phyloP scores from a whole-genome alignment of 495 filamentous ascomycete genomes.

The Penicillium malachiteum region DNA sequence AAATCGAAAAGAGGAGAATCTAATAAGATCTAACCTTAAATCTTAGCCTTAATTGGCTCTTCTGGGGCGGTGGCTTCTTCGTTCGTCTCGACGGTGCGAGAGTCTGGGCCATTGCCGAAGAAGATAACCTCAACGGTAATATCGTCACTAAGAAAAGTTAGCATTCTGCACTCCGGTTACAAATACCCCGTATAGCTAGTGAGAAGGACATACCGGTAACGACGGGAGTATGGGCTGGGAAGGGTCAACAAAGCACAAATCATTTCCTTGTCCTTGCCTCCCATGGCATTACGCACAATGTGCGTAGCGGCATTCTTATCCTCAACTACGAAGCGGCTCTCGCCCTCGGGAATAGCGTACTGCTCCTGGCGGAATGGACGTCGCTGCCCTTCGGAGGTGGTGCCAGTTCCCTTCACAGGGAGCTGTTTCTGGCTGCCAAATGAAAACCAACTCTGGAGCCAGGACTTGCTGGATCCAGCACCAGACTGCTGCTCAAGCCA shows the following conservation, averaged over 20 bases:
- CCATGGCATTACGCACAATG: slow-evolving; percentile 91
- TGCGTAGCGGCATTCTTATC: slow-evolving; percentile 97
- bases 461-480: slow-evolving; percentile 40
- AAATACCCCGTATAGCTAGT: neutral
- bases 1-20: neutral
- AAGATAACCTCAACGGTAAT: slow-evolving; percentile 98
- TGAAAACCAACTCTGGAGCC: slow-evolving; percentile 52
- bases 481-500: slow-evolving; percentile 76
- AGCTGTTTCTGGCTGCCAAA: slow-evolving; percentile 43
- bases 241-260: slow-evolving; percentile 90
- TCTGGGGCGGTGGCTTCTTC: slow-evolving; percentile 74
- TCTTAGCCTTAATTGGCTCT: slow-evolving; percentile 29
- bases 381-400: slow-evolving; percentile 53
- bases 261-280: slow-evolving; percentile 91
- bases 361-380: slow-evolving; percentile 83
- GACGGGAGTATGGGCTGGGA: slow-evolving; percentile 81
- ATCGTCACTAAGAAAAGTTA: slow-evolving; percentile 64
- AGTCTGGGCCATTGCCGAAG: slow-evolving; percentile 79
- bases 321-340: slow-evolving; percentile 84
- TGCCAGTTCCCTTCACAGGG: slow-evolving; percentile 51
- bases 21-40: neutral
- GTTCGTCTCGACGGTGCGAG: slow-evolving; percentile 77
- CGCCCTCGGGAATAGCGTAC: slow-evolving; percentile 68
- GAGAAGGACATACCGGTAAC: slow-evolving; percentile 69
- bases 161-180: neutral